Conservation (phyloP, 202 grass and related monocot genomes). For the Schoenoplectus triqueter region DNA sequence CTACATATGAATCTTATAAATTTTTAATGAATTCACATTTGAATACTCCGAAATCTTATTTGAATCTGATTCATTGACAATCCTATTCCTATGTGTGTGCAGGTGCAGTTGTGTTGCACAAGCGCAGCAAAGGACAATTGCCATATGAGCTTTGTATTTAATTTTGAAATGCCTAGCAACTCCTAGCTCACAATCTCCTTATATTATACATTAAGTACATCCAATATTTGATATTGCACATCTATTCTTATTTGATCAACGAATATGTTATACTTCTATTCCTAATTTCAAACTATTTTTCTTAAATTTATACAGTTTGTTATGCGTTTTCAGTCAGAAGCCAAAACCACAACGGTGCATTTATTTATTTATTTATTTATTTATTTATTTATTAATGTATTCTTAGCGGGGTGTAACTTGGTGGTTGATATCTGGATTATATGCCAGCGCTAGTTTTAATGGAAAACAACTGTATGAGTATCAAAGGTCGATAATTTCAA, state of each 20-base stretch:
- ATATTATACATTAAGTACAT: neutral
- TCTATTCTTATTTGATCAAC: neutral
- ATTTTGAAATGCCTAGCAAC: neutral
- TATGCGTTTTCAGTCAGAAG: neutral
- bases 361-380: neutral
- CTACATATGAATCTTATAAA: no score
- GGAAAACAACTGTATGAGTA: neutral
- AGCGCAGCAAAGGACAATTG: no score
- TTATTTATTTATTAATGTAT: neutral
- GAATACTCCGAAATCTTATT: no score
- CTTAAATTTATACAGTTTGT: neutral
- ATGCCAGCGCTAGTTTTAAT: neutral
- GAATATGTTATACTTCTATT: neutral
- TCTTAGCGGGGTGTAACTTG: neutral
- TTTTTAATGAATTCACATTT: no score
- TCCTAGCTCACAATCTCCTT: neutral
- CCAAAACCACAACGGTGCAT: neutral
- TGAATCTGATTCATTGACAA: no score
- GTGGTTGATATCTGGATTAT: neutral
- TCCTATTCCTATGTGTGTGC: no score
- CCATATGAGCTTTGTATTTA: neutral
- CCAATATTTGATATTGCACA: neutral
- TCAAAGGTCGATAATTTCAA: neutral
- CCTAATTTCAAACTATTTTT: neutral
- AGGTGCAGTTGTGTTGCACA: no score